phyloP scores from a whole-genome alignment of 371 early-diverging fungal species.

The Haplosporangium sp. region DNA sequence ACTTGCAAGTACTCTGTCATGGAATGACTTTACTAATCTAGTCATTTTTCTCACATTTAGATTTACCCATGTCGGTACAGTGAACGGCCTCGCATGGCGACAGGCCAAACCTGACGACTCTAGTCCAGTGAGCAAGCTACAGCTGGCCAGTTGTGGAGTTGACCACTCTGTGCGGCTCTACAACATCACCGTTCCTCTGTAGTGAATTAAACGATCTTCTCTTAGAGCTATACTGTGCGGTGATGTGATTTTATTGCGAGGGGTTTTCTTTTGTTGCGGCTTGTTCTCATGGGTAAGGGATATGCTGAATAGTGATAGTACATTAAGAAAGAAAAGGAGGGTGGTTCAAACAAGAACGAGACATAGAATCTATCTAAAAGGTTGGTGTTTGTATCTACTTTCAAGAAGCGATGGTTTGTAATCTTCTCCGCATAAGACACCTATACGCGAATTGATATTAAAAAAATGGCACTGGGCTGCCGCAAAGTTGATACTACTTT shows the following conservation, averaged over 20 bases:
- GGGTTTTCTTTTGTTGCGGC: too few species aligned
- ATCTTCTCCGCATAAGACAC: background rate
- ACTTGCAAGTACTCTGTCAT: constrained; percentile 5
- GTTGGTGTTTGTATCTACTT: background rate
- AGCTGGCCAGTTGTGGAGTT: constrained; percentile 77
- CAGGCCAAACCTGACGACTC: constrained; percentile 4
- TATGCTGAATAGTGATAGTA: background rate
- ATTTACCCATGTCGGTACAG: constrained; percentile 70
- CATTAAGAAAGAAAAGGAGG: background rate
- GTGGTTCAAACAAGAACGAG: background rate
- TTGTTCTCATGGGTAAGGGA: background rate
- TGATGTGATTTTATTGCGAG: too few species aligned
- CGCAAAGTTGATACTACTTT: background rate
- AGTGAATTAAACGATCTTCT: background rate
- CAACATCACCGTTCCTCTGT: constrained; percentile 52
- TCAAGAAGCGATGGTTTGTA: background rate
- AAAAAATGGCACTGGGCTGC: too few species aligned
- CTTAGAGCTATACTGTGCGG: too few species aligned
- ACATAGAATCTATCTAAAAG: background rate
- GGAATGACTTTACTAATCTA: background rate
- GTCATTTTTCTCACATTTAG: constrained; percentile 42
- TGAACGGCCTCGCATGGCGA: constrained; percentile 77
- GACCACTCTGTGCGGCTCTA: constrained; percentile 82
- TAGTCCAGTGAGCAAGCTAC: constrained; percentile 40
- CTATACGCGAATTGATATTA: too few species aligned